Evolutionary conservation across 116 monocot genomes (phyloP).

Genomic region (Dioscorea cayenensis): DNA sequence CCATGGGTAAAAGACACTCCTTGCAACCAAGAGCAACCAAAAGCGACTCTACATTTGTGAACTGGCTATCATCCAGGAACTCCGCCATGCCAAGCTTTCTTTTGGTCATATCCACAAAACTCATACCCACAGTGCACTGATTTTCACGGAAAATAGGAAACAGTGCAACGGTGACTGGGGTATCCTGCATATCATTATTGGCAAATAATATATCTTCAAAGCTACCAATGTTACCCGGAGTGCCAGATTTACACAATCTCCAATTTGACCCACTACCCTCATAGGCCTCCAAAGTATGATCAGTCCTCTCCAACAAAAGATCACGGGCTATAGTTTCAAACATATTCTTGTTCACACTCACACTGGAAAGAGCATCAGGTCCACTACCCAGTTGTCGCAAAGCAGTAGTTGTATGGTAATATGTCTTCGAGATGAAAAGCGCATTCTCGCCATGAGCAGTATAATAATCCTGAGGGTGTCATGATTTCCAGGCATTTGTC

Average conservation of each 20-base stretch:
- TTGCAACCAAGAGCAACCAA: constrained; percentile 95
- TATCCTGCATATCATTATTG: constrained; percentile 98
- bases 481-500: not conserved
- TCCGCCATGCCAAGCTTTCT: constrained; percentile 75
- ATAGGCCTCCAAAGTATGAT: constrained; percentile 83
- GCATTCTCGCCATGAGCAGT: constrained; percentile 94
- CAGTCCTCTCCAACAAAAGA: constrained; percentile 80
- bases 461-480: constrained; percentile 75
- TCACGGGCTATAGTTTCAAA: constrained; percentile 92
- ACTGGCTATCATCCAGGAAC: constrained; percentile 91
- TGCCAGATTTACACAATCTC: constrained; percentile 72
- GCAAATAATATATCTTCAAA: constrained; percentile 98
- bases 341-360: constrained; percentile 83
- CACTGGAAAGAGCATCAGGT: constrained; percentile 66
- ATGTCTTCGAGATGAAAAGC: constrained; percentile 78
- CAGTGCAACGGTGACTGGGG: constrained; percentile 78
- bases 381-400: constrained; percentile 78
- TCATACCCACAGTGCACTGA: constrained; percentile 69
- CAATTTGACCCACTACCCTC: constrained; percentile 95
- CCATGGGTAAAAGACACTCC: constrained; percentile 77
- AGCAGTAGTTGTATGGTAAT: constrained; percentile 90
- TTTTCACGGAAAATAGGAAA: constrained; percentile 60
- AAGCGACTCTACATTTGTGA: constrained; percentile 86
- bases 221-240: constrained; percentile 87
- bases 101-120: constrained; percentile 77